Base-by-base conservation (phyloP, 768 basidiomycete genomes). In the Boletales sp. region DNA sequence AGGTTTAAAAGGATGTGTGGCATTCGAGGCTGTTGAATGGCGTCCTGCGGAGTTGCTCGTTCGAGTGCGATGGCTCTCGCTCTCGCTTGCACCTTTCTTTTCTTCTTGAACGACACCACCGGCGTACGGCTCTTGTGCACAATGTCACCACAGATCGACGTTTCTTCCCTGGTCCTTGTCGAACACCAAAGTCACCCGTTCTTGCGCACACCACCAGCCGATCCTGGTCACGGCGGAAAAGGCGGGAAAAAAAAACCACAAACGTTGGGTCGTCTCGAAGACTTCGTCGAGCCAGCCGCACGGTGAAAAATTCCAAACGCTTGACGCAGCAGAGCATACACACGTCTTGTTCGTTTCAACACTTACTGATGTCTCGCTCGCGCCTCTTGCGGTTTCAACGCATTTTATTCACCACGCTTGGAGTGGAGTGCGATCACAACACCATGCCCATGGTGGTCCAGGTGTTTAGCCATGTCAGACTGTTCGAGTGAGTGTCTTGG, bases 401-500 rank as follows among this genome's bases (percentile, higher is more conserved):
- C 43, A 40, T 40, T 57, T 43, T 51, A 35, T 50, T 50, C 43
- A 53, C 50, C 62, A 40, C 30, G 41, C 40, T 34, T 19, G 47
- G 34, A 37, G 39, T 27, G 21, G 43, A 39, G 48, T 34, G 35
- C 31, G 39, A 40, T 44, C 47, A 47, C 37, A 17, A 48, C 38
- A 50, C 19, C 43, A 36, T n/a, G n/a, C n/a, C 44, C 54, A 48
- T 8, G 14, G 39, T 5, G 37, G 17, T 38, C 30, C 17, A 11
- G 36, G n/a, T 34, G 15, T 47, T 35, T 24, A 43, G 52, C 44
- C 53, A 39, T 35, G 51, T 60, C 53, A 65, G 11, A 54, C 54
- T 40, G 45, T 47, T 35, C 43, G 37, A 27, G 65, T 60, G 65
- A 65, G 64, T 62, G 65, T 63, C 60, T 67, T 65, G 63, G 43